Percentiles rank a stretch among this genome's conserved stretches.
These are phyloP conservation scores for Penicillium decumbens DNA, from an alignment of 2,329 filamentous ascomycete species.

Conservation along the genomic window DNA sequence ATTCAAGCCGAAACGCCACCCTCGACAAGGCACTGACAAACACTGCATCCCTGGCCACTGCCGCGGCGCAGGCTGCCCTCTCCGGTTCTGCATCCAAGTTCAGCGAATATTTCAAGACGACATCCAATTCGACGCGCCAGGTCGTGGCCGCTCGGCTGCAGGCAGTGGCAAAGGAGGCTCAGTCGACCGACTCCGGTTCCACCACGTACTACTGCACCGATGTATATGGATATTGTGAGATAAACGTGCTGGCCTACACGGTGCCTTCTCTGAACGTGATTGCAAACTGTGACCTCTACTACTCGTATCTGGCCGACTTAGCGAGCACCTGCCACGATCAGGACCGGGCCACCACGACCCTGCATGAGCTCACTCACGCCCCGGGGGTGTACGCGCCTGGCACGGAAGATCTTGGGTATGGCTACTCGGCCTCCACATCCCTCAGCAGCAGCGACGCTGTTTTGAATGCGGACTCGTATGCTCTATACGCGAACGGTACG, in stretches of 20 bases:
- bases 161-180: conserved; percentile 54
- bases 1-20: conserved; percentile 43
- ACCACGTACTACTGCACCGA: conserved; percentile 59
- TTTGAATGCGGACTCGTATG: conserved; percentile 61
- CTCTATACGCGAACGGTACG: conserved; percentile 50
- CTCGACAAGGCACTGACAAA: conserved; percentile 52
- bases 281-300: conserved; percentile 60
- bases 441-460: conserved; percentile 51
- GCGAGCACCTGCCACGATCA: conserved; percentile 56
- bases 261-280: conserved; percentile 52
- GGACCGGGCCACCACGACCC: conserved; percentile 60
- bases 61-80: conserved; percentile 52
- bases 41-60: conserved; percentile 42
- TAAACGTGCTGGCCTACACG: conserved; percentile 58
- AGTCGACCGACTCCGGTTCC: conserved; percentile 45
- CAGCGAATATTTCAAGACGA: conserved; percentile 60
- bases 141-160: conserved; percentile 52
- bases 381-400: conserved; percentile 51
- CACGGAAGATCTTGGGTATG: conserved; percentile 57
- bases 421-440: conserved; percentile 48
- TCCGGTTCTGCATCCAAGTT: conserved; percentile 40
- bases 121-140: conserved; percentile 42
- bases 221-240: conserved; percentile 49
- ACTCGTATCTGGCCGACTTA: conserved; percentile 46
- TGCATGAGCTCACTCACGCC: conserved; percentile 65